Evolutionary conservation across 2,329 filamentous ascomycete species (phyloP).

Genomic region (Tolypocladium pustulatum): DNA sequence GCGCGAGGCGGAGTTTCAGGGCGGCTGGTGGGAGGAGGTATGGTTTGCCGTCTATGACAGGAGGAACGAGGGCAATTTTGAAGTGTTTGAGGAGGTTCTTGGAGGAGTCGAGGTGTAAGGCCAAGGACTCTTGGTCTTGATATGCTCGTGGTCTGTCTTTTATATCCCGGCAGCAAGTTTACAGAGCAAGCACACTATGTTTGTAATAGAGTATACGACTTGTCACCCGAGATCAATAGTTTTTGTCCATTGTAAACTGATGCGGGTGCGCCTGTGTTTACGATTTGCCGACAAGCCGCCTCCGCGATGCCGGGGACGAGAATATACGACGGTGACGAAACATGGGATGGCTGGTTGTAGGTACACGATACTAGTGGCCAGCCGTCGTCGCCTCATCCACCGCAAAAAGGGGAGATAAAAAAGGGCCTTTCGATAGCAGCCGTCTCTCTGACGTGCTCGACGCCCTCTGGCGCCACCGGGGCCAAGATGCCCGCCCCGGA

Average conservation of each 20-base stretch:
- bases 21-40: conserved; percentile 53
- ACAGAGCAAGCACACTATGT: background rate
- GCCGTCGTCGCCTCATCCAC: background rate
- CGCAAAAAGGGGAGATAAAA: background rate
- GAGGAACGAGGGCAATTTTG: conserved; percentile 36
- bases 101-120: conserved; percentile 18
- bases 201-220: too few species aligned
- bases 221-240: too few species aligned
- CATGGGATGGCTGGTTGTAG: too few species aligned
- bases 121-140: background rate
- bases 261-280: too few species aligned
- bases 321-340: too few species aligned
- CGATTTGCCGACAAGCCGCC: too few species aligned
- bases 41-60: conserved; percentile 52
- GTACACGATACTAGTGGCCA: background rate
- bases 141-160: background rate
- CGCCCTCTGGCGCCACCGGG: background rate
- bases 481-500: background rate
- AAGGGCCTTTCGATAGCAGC: background rate
- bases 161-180: background rate
- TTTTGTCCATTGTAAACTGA: too few species aligned
- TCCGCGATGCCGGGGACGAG: too few species aligned
- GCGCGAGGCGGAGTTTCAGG: conserved; percentile 47
- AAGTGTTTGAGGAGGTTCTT: conserved; percentile 35
- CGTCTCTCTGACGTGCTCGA: background rate